Evolutionary conservation across 306 rosid species (phyloP).

Genomic region (Sesbania bispinosa): DNA sequence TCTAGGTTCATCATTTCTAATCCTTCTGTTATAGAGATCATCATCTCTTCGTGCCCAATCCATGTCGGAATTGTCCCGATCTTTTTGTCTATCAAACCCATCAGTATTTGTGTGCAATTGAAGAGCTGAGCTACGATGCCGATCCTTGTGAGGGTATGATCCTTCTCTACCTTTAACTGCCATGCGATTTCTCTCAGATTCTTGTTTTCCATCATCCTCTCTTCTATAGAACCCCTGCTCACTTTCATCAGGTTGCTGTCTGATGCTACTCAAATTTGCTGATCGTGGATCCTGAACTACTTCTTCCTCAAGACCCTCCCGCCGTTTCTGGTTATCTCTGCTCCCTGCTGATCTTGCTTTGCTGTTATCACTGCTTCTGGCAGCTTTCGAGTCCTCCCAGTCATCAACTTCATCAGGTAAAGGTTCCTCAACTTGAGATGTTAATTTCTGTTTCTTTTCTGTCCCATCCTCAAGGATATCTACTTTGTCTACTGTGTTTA

Average conservation of each 20-base stretch:
- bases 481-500: constrained; percentile 18
- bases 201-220: constrained; percentile 63
- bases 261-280: constrained; percentile 38
- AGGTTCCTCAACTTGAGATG: constrained; percentile 59
- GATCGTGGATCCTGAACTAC: constrained; percentile 78
- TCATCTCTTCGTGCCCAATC: constrained; percentile 77
- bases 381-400: constrained; percentile 79
- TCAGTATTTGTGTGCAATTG: constrained; percentile 61
- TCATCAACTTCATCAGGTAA: constrained; percentile 58
- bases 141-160: constrained; percentile 62
- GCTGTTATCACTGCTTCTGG: constrained; percentile 96
- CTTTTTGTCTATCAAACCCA: constrained; percentile 74
- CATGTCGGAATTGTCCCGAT: constrained; percentile 70
- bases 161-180: constrained; percentile 62
- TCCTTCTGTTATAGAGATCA: constrained; percentile 72
- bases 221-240: constrained; percentile 60
- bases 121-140: constrained; percentile 62
- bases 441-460: constrained; percentile 41
- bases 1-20: constrained; percentile 74
- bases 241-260: constrained; percentile 58
- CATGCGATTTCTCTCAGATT: constrained; percentile 59
- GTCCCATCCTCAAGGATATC: constrained; percentile 45
- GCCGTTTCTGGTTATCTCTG: constrained; percentile 68
- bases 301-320: constrained; percentile 86
- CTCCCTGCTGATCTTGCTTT: constrained; percentile 94